Evolutionary conservation across 1,139 yeast species (phyloP).

Genomic region (Scheffersomyces insectosa): DNA sequence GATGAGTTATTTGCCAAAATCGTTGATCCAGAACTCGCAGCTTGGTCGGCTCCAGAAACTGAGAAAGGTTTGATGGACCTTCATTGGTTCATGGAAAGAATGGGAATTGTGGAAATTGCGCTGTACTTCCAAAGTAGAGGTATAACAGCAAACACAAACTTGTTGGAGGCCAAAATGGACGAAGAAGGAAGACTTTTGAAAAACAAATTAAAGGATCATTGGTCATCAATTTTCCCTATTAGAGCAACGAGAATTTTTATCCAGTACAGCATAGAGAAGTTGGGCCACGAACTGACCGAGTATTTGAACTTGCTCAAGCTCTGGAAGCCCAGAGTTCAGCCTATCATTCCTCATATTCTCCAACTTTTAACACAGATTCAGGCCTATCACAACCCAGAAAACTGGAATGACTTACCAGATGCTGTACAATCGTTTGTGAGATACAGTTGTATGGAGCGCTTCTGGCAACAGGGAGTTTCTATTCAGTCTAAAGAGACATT

Average conservation of each 20-base stretch:
- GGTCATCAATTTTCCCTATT: slow-evolving; percentile 94
- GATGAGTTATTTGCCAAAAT: slow-evolving; percentile 78
- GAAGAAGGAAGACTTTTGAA: slow-evolving; percentile 82
- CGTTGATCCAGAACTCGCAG: slow-evolving; percentile 87
- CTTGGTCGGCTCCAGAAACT: slow-evolving; percentile 93
- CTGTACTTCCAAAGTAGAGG: slow-evolving; percentile 83
- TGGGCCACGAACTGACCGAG: slow-evolving; percentile 75
- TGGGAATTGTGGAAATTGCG: slow-evolving; percentile 92
- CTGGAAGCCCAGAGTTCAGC: slow-evolving; percentile 94
- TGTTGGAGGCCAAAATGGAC: slow-evolving; percentile 82
- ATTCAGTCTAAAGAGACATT: slow-evolving; percentile 93
- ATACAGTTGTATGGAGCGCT: slow-evolving; percentile 86
- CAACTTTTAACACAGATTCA: slow-evolving; percentile 88
- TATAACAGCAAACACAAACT: slow-evolving; percentile 72
- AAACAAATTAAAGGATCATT: slow-evolving; percentile 77
- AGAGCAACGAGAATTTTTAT: slow-evolving; percentile 93
- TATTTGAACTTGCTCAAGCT: slow-evolving; percentile 68
- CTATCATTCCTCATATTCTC: slow-evolving; percentile 86
- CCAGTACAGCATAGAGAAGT: slow-evolving; percentile 91
- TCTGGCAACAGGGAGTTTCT: slow-evolving; percentile 98
- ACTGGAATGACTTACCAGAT: slow-evolving; percentile 84
- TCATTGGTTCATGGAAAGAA: slow-evolving; percentile 97
- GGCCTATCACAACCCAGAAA: slow-evolving; percentile 89
- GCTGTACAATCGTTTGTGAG: slow-evolving; percentile 90
- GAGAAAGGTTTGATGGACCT: slow-evolving; percentile 85